A percentile compares a stretch with the other conserved stretches of the same genome.
Conservation (phyloP, 208 protist species). For the Borovskyia barvae region DNA sequence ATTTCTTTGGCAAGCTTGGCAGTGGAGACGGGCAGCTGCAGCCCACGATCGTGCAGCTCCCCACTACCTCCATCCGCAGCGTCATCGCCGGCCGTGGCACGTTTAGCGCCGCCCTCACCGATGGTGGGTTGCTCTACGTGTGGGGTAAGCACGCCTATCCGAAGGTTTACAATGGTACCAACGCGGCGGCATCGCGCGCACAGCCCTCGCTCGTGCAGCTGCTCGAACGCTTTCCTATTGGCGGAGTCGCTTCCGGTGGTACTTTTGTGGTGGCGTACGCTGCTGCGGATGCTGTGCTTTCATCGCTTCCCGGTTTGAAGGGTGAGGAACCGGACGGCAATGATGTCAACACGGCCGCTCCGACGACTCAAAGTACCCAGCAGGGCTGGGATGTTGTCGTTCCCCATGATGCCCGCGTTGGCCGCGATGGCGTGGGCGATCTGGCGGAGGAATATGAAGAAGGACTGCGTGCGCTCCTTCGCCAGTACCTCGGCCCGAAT, state of each 20-base stretch:
- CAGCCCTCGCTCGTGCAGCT: conserved; percentile 29
- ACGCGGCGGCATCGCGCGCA: conserved; percentile 21
- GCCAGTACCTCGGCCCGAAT: conserved; percentile 53
- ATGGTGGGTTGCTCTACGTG: conserved; percentile 55
- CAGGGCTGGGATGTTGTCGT: conserved; percentile 77
- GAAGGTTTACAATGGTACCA: conserved; percentile 56
- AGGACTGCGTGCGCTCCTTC: conserved; percentile 39
- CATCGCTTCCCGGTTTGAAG: background rate
- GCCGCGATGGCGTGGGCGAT: conserved; percentile 26
- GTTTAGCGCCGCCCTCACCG: conserved; percentile 29
- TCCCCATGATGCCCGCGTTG: conserved; percentile 64
- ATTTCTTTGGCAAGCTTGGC: conserved; percentile 73
- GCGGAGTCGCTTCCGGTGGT: conserved; percentile 41
- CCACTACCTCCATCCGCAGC: conserved; percentile 22
- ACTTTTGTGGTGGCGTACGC: conserved; percentile 62
- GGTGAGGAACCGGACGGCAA: background rate
- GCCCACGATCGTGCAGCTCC: conserved; percentile 46
- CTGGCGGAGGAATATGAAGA: conserved; percentile 46
- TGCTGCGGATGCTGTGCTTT: conserved; percentile 4
- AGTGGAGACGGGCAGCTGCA: conserved; percentile 56
- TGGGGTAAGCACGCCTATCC: conserved; percentile 71
- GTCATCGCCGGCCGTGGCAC: conserved; percentile 60
- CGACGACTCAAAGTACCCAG: background rate
- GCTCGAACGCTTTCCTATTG: conserved; percentile 33
- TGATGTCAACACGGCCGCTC: background rate